Percentiles rank a stretch among this genome's conserved stretches.
Conservation (phyloP, 176 grass and related monocot species). For the Guadua angustifolia region DNA sequence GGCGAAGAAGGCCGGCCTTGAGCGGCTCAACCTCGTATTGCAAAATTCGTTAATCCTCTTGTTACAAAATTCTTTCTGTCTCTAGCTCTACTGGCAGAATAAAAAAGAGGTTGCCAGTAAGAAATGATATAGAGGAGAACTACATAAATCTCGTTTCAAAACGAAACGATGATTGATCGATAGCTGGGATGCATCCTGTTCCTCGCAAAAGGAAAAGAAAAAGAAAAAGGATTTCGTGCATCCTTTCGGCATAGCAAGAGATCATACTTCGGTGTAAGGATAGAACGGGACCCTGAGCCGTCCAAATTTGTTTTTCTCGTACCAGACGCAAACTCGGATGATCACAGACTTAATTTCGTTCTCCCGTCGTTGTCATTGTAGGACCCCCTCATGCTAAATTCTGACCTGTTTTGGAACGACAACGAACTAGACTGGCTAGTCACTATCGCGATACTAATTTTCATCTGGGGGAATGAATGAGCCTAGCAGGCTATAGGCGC, state of each 20-base stretch:
- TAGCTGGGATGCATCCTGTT: neutral
- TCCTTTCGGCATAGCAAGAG: neutral
- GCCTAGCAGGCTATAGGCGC: too few species aligned
- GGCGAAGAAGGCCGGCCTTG: neutral
- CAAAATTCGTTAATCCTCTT: neutral
- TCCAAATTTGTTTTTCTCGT: neutral
- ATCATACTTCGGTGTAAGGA: too few species aligned
- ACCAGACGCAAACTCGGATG: neutral
- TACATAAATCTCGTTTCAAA: neutral
- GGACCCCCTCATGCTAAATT: neutral
- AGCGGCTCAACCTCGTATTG: neutral
- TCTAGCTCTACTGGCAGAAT: neutral
- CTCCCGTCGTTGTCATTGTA: constrained; percentile 4
- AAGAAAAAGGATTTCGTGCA: too few species aligned
- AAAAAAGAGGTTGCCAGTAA: too few species aligned
- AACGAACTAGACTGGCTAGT: neutral
- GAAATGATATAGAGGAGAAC: neutral
- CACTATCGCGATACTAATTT: too few species aligned
- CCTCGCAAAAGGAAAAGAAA: too few species aligned
- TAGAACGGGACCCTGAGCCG: neutral
- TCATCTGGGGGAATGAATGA: too few species aligned
- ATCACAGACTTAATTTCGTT: neutral
- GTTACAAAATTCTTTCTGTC: neutral
- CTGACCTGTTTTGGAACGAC: neutral
- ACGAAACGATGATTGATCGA: neutral